Evolutionary conservation across 2,329 filamentous ascomycete genomes (phyloP).

Genomic region (Helminthosporium solani): DNA sequence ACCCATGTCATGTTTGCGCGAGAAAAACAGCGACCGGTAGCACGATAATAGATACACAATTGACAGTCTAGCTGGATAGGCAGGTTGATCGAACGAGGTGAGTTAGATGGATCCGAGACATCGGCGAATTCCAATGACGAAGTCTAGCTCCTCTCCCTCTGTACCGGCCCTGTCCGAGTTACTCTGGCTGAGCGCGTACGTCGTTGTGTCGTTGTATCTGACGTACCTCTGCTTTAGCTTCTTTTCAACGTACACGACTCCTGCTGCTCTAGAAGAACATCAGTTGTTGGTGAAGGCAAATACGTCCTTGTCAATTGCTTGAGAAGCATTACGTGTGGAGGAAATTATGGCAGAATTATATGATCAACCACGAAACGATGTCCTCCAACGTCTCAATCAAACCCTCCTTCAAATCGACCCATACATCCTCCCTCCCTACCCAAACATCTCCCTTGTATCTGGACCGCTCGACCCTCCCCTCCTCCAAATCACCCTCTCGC

Average conservation of each 20-base stretch:
- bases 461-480: slow-evolving; percentile 69
- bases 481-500: slow-evolving; percentile 69
- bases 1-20: not conserved
- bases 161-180: slow-evolving; percentile 12
- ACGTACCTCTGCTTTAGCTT: slow-evolving; percentile 13
- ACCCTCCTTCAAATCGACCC: slow-evolving; percentile 42
- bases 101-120: slow-evolving; percentile 41
- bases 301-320: not conserved
- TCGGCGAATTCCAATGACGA: slow-evolving; percentile 27
- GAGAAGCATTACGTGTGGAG: not conserved
- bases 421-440: slow-evolving; percentile 40
- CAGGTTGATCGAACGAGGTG: not conserved
- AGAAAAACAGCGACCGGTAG: too few relatives aligned
- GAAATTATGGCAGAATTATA: slow-evolving; percentile 27
- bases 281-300: not conserved
- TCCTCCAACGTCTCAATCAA: slow-evolving; percentile 38
- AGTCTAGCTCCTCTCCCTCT: slow-evolving; percentile 1
- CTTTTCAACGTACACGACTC: slow-evolving; percentile 13
- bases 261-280: slow-evolving; percentile 8
- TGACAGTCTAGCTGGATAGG: not conserved
- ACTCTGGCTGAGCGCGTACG: slow-evolving; percentile 23
- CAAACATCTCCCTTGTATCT: slow-evolving; percentile 60
- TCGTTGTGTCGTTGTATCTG: slow-evolving; percentile 18
- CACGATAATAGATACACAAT: not conserved
- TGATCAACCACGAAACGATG: slow-evolving; percentile 29